Evolutionary conservation across 2,329 filamentous ascomycete genomes (phyloP).

Genomic region (Talaromyces sp.): DNA sequence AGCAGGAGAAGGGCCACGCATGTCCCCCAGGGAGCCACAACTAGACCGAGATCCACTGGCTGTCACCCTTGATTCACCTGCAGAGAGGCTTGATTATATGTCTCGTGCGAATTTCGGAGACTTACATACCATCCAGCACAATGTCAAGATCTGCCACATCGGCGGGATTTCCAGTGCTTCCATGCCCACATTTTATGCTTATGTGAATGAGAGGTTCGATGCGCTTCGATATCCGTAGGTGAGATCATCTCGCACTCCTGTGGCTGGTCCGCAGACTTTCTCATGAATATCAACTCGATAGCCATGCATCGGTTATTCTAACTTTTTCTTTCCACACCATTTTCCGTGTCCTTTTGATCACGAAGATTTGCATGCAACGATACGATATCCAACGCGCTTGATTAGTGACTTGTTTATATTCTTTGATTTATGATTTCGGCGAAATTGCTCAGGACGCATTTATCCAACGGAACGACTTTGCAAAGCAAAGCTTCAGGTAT

Average conservation of each 20-base stretch:
- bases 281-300: not conserved
- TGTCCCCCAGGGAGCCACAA: slow-evolving; percentile 25
- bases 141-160: slow-evolving; percentile 41
- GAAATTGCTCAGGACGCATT: not conserved
- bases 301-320: not conserved
- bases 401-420: not conserved
- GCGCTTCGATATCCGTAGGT: not conserved
- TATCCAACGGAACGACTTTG: slow-evolving; percentile 3
- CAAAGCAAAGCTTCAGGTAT: not conserved
- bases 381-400: not conserved
- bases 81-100: slow-evolving; percentile 27
- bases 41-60: slow-evolving; percentile 38
- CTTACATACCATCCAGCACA: slow-evolving; percentile 42
- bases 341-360: not conserved
- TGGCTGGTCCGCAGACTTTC: not conserved
- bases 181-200: slow-evolving; percentile 23
- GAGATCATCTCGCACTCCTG: not conserved
- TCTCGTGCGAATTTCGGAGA: slow-evolving; percentile 44
- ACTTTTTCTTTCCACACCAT: not conserved
- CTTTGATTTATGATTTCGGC: not conserved
- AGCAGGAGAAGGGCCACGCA: slow-evolving; percentile 16
- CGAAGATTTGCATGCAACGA: not conserved
- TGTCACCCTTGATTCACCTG: slow-evolving; percentile 25
- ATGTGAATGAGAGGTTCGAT: slow-evolving; percentile 12
- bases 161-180: slow-evolving; percentile 32